phyloP scores from a whole-genome alignment of 1,284 basidiomycete species.

The Inonotus hispidus region DNA sequence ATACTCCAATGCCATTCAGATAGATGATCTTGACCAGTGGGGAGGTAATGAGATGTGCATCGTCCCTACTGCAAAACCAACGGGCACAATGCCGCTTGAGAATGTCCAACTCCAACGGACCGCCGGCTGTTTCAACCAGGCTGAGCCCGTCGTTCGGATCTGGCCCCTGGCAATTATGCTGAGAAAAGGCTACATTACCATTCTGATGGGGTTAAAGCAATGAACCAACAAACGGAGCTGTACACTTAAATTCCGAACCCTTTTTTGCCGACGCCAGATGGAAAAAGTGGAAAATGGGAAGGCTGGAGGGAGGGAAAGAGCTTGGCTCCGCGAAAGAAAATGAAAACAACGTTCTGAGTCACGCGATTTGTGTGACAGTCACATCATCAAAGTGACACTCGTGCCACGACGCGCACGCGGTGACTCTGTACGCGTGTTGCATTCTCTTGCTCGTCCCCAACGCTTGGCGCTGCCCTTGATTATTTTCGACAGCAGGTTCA shows the following conservation, averaged over 20 bases:
- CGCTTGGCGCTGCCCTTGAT: neutral
- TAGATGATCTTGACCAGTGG: neutral
- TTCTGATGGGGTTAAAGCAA: neutral
- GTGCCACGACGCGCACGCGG: neutral
- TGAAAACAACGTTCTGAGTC: too few species aligned
- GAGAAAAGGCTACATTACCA: neutral
- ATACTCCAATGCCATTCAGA: neutral
- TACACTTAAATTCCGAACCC: too few species aligned
- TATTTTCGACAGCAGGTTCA: neutral
- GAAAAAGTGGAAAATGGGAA: too few species aligned
- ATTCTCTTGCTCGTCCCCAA: neutral
- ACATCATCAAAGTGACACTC: too few species aligned
- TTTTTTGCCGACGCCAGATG: too few species aligned
- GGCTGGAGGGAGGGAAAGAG: too few species aligned
- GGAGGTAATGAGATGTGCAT: neutral
- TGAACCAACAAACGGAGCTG: too few species aligned
- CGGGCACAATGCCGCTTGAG: neutral
- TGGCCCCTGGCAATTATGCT: neutral
- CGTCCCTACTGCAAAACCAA: neutral
- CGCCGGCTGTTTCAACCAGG: neutral
- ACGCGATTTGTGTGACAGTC: too few species aligned
- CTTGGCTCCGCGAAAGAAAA: too few species aligned
- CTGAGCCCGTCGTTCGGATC: neutral
- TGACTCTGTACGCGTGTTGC: neutral
- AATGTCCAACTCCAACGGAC: too few species aligned